These are phyloP conservation scores for Auriculariales sp. DNA, from an alignment of 768 basidiomycete genomes.

Conservation along the genomic window DNA sequence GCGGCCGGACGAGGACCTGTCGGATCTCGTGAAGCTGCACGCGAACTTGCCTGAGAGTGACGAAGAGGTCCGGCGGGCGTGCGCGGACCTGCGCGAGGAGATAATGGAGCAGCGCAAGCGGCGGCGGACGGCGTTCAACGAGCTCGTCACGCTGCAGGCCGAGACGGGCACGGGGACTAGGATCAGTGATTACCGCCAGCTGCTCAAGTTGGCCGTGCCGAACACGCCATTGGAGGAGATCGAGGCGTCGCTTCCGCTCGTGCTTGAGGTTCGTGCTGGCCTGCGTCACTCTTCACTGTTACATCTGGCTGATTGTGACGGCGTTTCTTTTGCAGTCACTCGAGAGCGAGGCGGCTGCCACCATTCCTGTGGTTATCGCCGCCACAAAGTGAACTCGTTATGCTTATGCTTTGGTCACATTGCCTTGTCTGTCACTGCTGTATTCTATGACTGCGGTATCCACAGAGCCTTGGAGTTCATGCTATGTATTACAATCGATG, in stretches of 20 bases:
- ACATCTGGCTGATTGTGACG: neutral
- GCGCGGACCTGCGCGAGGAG: slow-evolving; percentile 50
- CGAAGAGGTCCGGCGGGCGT: slow-evolving; percentile 35
- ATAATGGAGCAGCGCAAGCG: slow-evolving; percentile 50
- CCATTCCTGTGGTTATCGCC: no score
- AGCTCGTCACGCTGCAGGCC: slow-evolving; percentile 66
- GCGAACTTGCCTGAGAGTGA: slow-evolving; percentile 42
- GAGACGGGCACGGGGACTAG: slow-evolving; percentile 82
- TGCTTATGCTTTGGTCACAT: no score
- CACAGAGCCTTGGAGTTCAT: no score
- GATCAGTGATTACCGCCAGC: slow-evolving; percentile 76
- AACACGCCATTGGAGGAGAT: neutral
- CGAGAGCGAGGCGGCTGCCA: no score
- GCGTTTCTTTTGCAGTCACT: no score
- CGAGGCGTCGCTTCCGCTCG: neutral
- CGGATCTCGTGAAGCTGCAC: slow-evolving; percentile 48
- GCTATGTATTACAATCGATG: no score
- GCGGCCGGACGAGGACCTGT: slow-evolving; percentile 44
- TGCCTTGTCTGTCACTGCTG: no score
- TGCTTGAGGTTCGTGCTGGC: neutral
- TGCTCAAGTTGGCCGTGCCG: slow-evolving; percentile 30
- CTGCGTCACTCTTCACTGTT: no score
- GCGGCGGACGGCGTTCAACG: slow-evolving; percentile 58
- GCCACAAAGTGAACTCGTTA: no score
- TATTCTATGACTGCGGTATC: no score